These are phyloP conservation scores for Verticillium tricorpus DNA, from an alignment of 2,329 filamentous ascomycete genomes.

Conservation along the genomic window DNA sequence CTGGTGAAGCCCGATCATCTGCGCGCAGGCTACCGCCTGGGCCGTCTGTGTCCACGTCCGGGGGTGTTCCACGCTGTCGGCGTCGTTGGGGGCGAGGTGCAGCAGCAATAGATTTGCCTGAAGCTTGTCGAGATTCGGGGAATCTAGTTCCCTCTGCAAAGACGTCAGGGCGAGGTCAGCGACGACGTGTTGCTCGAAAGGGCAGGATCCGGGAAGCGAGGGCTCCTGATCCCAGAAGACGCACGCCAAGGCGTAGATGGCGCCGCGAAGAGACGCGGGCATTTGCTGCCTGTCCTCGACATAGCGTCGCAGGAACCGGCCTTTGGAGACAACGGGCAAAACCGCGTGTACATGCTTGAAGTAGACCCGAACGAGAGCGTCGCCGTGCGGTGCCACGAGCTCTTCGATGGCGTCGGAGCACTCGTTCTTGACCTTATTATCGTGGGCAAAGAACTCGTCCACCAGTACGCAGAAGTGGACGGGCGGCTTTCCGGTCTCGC, in stretches of 20 bases:
- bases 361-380: constrained; percentile 37
- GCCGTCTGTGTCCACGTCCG: constrained; percentile 38
- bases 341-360: constrained; percentile 41
- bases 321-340: constrained; percentile 38
- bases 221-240: constrained; percentile 35
- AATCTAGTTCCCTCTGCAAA: constrained; percentile 39
- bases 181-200: constrained; percentile 45
- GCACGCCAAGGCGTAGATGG: constrained; percentile 37
- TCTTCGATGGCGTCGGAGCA: constrained; percentile 38
- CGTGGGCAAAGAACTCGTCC: constrained; percentile 39
- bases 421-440: constrained; percentile 27
- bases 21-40: constrained; percentile 38
- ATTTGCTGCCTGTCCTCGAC: constrained; percentile 29
- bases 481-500: constrained; percentile 29
- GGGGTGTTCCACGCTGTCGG: constrained; percentile 41
- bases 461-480: constrained; percentile 41
- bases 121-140: constrained; percentile 39
- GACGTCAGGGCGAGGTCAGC: constrained; percentile 36
- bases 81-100: constrained; percentile 38
- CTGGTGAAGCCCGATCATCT: constrained; percentile 41
- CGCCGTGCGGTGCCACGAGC: constrained; percentile 33
- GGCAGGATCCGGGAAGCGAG: constrained; percentile 21
- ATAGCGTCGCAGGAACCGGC: constrained; percentile 35
- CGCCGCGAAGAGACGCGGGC: constrained; percentile 39
- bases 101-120: constrained; percentile 41